Conservation (phyloP, 257 asterid genomes). For the Ajuga chamaepitys region DNA sequence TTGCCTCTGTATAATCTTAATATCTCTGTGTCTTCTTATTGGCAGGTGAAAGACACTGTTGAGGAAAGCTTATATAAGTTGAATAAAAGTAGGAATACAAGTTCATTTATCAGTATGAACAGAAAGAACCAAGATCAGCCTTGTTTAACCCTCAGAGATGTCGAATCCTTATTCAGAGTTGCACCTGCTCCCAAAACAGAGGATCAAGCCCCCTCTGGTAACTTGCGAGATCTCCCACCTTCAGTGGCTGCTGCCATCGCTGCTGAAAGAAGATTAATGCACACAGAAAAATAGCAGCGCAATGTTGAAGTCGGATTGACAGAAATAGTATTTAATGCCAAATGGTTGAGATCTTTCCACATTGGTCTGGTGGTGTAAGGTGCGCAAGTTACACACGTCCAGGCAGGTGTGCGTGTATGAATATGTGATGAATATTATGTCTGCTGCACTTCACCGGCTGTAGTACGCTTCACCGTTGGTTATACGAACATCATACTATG, state of each 20-base stretch:
- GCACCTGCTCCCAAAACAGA: constrained; percentile 30
- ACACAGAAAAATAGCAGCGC: constrained; percentile 17
- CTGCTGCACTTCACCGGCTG: too few relatives aligned
- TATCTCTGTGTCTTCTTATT: constrained; percentile 8
- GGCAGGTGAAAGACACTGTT: constrained; percentile 78
- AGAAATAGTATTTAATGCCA: not conserved
- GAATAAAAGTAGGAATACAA: constrained; percentile 66
- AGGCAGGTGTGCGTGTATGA: too few relatives aligned
- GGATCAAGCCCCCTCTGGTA: constrained; percentile 27
- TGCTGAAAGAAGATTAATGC: constrained; percentile 75
- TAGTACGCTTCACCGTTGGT: too few relatives aligned
- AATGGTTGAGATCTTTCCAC: not conserved
- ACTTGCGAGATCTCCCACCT: constrained; percentile 76
- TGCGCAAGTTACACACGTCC: too few relatives aligned
- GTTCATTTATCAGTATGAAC: constrained; percentile 78
- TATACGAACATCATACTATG: too few relatives aligned
- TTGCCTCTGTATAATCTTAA: not conserved
- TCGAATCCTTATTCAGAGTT: constrained; percentile 74
- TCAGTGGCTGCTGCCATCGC: constrained; percentile 90
- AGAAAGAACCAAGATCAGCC: constrained; percentile 90
- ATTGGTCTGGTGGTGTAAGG: not conserved
- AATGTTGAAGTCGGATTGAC: not conserved
- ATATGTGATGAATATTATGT: too few relatives aligned
- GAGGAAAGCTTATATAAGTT: constrained; percentile 86
- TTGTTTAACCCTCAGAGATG: constrained; percentile 66